Percentiles rank a stretch among this genome's conserved stretches.
These are phyloP conservation scores for Gracilaria caudata DNA, from an alignment of 23 red algal genomes.

Conservation along the genomic window DNA sequence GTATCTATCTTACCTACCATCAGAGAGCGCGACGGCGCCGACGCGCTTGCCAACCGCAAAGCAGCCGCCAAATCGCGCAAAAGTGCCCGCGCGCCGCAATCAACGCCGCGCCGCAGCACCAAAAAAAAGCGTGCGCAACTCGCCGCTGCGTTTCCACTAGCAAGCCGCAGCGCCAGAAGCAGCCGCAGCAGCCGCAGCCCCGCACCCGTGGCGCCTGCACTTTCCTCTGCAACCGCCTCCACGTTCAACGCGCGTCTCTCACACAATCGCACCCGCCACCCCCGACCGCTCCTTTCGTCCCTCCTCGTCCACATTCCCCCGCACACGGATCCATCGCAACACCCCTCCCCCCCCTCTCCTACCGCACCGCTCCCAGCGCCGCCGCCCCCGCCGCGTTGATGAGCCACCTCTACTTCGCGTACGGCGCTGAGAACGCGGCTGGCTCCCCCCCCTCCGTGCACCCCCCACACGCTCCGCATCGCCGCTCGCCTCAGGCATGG, in stretches of 20 bases:
- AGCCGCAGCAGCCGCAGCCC: background rate
- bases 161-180: background rate
- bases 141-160: background rate
- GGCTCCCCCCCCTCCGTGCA: constrained; percentile 13
- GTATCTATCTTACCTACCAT: too few relatives aligned
- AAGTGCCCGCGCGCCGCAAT: too few relatives aligned
- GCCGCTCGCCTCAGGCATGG: constrained; percentile 39
- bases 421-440: constrained; percentile 44
- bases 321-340: too few relatives aligned
- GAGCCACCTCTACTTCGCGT: constrained; percentile 46
- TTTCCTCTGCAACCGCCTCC: background rate
- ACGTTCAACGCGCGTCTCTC: background rate
- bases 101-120: background rate
- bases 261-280: background rate
- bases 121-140: background rate
- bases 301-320: background rate
- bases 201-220: background rate
- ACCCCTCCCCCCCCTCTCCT: constrained; percentile 4
- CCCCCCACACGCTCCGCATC: constrained; percentile 9
- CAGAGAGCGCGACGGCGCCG: background rate
- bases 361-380: background rate
- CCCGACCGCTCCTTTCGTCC: background rate
- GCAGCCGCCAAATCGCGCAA: background rate
- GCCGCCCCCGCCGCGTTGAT: constrained; percentile 33
- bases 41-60: background rate